Percentiles rank a stretch among this genome's conserved stretches.
phyloP scores from a whole-genome alignment of 768 basidiomycete species.

The Austroboletus eburneus region DNA sequence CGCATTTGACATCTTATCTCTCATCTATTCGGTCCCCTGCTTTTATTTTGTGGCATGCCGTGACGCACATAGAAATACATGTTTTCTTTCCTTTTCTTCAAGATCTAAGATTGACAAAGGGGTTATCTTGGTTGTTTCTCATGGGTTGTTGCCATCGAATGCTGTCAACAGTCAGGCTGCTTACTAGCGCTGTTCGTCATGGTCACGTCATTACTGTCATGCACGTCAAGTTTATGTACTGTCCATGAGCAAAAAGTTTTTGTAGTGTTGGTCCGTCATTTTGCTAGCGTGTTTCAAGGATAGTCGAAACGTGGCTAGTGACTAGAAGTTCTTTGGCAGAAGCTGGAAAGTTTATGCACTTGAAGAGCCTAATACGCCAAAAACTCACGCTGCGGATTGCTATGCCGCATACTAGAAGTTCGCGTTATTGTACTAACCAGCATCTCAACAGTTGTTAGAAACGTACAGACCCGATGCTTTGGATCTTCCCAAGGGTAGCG shows the following conservation, averaged over 20 bases:
- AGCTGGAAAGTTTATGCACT: neutral
- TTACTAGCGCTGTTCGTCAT: conserved; percentile 2
- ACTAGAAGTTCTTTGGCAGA: too few relatives aligned
- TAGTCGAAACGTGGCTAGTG: too few relatives aligned
- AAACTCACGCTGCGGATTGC: conserved; percentile 11
- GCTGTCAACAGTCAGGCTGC: conserved; percentile 5
- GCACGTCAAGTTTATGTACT: conserved; percentile 1
- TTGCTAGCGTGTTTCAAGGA: neutral
- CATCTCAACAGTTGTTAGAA: too few relatives aligned
- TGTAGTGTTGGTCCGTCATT: neutral
- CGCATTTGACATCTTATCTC: conserved; percentile 25
- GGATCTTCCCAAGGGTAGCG: too few relatives aligned
- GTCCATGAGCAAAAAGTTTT: conserved; percentile 2
- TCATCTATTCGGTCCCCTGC: conserved; percentile 27
- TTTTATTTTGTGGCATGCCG: conserved; percentile 20
- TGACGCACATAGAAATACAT: conserved; percentile 24
- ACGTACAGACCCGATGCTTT: too few relatives aligned
- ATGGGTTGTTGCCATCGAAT: conserved; percentile 10
- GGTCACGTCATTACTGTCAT: neutral
- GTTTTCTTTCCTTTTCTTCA: neutral
- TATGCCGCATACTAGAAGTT: too few relatives aligned
- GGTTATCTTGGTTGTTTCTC: conserved; percentile 11
- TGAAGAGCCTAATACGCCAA: too few relatives aligned
- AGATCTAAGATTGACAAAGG: conserved; percentile 11
- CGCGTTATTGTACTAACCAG: too few relatives aligned